Percentiles rank a stretch among this genome's conserved stretches.
These are phyloP conservation scores for Pisolithus marmoratus DNA, from an alignment of 768 basidiomycete genomes.

Conservation along the genomic window DNA sequence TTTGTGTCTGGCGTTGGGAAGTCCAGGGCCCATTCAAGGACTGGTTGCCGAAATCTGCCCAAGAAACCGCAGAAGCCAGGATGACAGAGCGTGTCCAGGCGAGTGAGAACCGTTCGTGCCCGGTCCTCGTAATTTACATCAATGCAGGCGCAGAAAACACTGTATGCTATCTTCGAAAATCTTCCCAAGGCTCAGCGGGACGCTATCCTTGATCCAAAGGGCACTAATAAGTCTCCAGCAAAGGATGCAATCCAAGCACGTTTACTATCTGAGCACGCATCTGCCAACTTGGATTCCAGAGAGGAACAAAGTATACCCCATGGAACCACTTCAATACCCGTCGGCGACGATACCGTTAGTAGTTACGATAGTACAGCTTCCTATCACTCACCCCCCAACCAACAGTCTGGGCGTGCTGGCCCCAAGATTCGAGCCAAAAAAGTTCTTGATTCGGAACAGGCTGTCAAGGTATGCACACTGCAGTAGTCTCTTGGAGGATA, in stretches of 20 bases:
- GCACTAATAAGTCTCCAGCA: constrained; percentile 25
- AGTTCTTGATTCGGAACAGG: constrained; percentile 49
- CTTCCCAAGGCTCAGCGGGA: constrained; percentile 54
- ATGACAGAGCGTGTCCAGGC: constrained; percentile 63
- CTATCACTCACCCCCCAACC: not conserved
- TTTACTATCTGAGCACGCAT: constrained; percentile 1
- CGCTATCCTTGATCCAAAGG: constrained; percentile 50
- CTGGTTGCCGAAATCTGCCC: constrained; percentile 63
- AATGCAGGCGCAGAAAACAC: constrained; percentile 53
- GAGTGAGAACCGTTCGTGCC: constrained; percentile 10
- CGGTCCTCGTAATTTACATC: not conserved
- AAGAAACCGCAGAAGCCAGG: constrained; percentile 57
- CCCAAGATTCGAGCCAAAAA: constrained; percentile 45
- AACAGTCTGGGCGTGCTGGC: constrained; percentile 21
- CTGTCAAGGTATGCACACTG: constrained; percentile 17
- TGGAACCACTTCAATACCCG: constrained; percentile 24
- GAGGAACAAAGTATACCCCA: constrained; percentile 23
- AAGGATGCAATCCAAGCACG: constrained; percentile 30
- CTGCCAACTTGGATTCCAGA: not conserved
- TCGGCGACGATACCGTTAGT: constrained; percentile 38
- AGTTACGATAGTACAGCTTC: not conserved
- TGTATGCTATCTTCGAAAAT: constrained; percentile 49
- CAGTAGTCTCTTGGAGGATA: not conserved
- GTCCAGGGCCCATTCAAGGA: constrained; percentile 51
- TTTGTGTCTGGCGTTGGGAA: constrained; percentile 87